Base-by-base conservation (phyloP, 495 filamentous ascomycete genomes). In the Xylaria sp. region DNA sequence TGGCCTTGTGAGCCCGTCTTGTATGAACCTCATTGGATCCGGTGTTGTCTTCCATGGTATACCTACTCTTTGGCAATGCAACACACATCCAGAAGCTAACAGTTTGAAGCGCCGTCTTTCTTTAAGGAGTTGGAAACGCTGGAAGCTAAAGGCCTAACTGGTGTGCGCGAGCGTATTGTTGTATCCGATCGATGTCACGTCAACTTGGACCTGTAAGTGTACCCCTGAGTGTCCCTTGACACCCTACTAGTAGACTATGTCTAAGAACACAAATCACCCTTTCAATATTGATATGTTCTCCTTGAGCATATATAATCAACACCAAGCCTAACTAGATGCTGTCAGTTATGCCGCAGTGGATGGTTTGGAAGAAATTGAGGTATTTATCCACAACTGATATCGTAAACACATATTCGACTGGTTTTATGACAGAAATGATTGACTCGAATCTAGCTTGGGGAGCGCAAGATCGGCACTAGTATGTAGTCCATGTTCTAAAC, bases 141-240 rank as follows among this genome's bases (percentile, higher is more conserved):
- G 19, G 86, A 93, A 77, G 81, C 82, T 50, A 92, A 97, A 82
- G 94, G 94, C 21, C 80, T 97, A 61, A 78, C 86, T 24, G 85
- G 87, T 71, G 87, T 87, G 33, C 86, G 87, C 67, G 80, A 85
- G 72, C 88, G 94, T 73, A 89, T 97, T 63, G 92, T 92, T 79
- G 87, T 97, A 79, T 90, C 88, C 35, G 92, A 95, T 77, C 89
- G 95, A 71, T 91, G 90, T 43, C 94, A 97, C 76, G 86, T 98
- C 70, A 90, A 92, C 74, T 90, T 97, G 70, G 91, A 97, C 74
- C 84, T 98, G 43, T 52, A 52, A 37, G 29, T 6, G 31, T 33
- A 4, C 29, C 24, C 5, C 19, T 9, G 6, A 5, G 3, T 46
- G n/a, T n/a, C 12, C 43, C 17, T 46, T n/a, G 6, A n/a, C 3